Conservation (phyloP, 2,329 filamentous ascomycete species). For the Sclerotinia nivalis region DNA sequence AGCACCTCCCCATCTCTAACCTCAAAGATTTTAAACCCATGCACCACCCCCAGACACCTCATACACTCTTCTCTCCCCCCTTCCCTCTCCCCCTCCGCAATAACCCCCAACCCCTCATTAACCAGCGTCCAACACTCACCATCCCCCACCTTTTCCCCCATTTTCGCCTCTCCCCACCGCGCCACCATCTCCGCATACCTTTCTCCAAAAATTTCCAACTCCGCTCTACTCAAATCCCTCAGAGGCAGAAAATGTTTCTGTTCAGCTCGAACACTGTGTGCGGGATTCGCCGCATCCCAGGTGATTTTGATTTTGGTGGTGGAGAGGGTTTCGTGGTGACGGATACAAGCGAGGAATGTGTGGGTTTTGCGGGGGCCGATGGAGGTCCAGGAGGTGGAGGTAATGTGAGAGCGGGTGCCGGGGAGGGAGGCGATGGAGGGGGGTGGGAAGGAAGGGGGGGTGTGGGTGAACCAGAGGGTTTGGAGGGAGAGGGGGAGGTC, state of each 20-base stretch:
- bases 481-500: slow-evolving; percentile 39
- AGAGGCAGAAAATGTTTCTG: slow-evolving; percentile 42
- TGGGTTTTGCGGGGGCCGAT: slow-evolving; percentile 36
- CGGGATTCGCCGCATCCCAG: slow-evolving; percentile 42
- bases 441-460: slow-evolving; percentile 36
- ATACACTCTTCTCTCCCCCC: slow-evolving; percentile 39
- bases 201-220: slow-evolving; percentile 29
- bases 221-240: slow-evolving; percentile 27
- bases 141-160: slow-evolving; percentile 42
- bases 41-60: slow-evolving; percentile 39
- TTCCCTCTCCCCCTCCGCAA: slow-evolving; percentile 32
- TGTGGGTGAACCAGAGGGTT: slow-evolving; percentile 40
- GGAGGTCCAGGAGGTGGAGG: slow-evolving; percentile 33
- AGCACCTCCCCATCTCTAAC: slow-evolving; percentile 29
- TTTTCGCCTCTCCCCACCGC: slow-evolving; percentile 37
- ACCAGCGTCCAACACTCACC: slow-evolving; percentile 46
- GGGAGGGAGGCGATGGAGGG: slow-evolving; percentile 27
- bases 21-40: slow-evolving; percentile 42
- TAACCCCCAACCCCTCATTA: slow-evolving; percentile 37
- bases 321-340: slow-evolving; percentile 39
- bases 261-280: slow-evolving; percentile 39
- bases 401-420: slow-evolving; percentile 27
- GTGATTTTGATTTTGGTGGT: slow-evolving; percentile 42
- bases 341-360: slow-evolving; percentile 40
- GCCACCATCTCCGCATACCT: slow-evolving; percentile 41